These are phyloP conservation scores for Asterionellopsis glacialis DNA, from an alignment of 108 stramenopile genomes.

Conservation along the genomic window DNA sequence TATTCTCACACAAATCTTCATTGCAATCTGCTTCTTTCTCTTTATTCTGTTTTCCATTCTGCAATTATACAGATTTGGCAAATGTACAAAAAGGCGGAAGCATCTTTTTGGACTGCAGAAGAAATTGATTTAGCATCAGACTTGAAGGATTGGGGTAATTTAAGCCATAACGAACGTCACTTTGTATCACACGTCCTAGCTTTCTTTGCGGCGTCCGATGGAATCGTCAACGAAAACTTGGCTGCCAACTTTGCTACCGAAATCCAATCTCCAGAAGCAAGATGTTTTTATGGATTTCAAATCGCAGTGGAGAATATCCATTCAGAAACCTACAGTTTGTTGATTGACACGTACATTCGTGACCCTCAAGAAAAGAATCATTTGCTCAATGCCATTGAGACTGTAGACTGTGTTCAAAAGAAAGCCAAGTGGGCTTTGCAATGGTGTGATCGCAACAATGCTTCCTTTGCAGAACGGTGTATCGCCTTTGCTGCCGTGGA, in stretches of 20 bases:
- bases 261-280: constrained; percentile 93
- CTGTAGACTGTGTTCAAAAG: constrained; percentile 92
- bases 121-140: constrained; percentile 97
- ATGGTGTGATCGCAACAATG: constrained; percentile 89
- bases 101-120: constrained; percentile 99
- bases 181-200: constrained; percentile 98
- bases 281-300: constrained; percentile 99
- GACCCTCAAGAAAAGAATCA: constrained; percentile 71
- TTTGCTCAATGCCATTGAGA: constrained; percentile 90
- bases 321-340: constrained; percentile 95
- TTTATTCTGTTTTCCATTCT: background rate
- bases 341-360: constrained; percentile 99
- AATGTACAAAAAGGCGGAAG: constrained; percentile 99
- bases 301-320: constrained; percentile 99
- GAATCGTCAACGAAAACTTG: constrained; percentile 99
- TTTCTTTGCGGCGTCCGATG: constrained; percentile 99
- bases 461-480: constrained; percentile 96
- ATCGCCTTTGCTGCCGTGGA: constrained; percentile 99
- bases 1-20: constrained; percentile 2
- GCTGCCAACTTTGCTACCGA: constrained; percentile 97
- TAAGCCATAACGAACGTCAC: constrained; percentile 93
- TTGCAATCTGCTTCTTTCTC: background rate
- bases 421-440: constrained; percentile 98
- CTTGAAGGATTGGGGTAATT: constrained; percentile 91
- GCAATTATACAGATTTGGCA: constrained; percentile 65